Evolutionary conservation across 176 grass and related monocot genomes (phyloP).

Genomic region (Sorghum bicolor): DNA sequence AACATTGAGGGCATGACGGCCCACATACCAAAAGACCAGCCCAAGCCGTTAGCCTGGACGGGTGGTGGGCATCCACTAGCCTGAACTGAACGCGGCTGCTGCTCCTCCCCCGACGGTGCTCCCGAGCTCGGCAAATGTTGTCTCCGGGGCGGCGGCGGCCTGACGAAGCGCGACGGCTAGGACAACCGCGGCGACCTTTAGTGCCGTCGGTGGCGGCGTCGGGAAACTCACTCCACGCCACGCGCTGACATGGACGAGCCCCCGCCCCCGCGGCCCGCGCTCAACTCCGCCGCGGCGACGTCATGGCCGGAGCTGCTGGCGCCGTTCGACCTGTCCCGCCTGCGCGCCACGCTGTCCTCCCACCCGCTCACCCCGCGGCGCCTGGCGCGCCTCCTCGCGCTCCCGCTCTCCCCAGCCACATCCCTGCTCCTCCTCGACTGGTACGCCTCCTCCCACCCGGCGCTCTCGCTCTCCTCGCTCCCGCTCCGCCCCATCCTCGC

Average conservation of each 20-base stretch:
- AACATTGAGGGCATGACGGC: not conserved
- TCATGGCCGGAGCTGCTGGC: conserved; percentile 69
- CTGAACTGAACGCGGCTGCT: not conserved
- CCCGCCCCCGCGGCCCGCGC: not conserved
- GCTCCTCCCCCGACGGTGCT: not conserved
- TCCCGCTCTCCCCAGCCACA: conserved; percentile 58
- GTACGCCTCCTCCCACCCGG: conserved; percentile 56
- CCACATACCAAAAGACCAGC: not conserved
- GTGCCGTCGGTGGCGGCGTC: not conserved
- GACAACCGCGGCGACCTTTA: not conserved
- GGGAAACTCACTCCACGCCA: not conserved
- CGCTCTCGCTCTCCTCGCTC: conserved; percentile 46
- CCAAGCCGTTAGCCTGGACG: not conserved
- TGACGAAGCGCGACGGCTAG: not conserved
- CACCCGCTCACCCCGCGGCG: conserved; percentile 50
- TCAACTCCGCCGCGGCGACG: not conserved
- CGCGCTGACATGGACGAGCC: conserved; percentile 8
- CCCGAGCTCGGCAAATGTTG: not conserved
- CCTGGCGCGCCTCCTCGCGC: conserved; percentile 54
- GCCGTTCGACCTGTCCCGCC: conserved; percentile 72
- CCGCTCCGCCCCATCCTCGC: conserved; percentile 57
- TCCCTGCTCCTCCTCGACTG: conserved; percentile 80
- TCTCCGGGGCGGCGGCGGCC: not conserved
- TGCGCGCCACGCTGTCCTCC: conserved; percentile 55
- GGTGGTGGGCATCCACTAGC: not conserved